Evolutionary conservation across 2,329 filamentous ascomycete species (phyloP), one percentile per base, ranked within the genome.

Genomic region (Fusarium sp.): DNA sequence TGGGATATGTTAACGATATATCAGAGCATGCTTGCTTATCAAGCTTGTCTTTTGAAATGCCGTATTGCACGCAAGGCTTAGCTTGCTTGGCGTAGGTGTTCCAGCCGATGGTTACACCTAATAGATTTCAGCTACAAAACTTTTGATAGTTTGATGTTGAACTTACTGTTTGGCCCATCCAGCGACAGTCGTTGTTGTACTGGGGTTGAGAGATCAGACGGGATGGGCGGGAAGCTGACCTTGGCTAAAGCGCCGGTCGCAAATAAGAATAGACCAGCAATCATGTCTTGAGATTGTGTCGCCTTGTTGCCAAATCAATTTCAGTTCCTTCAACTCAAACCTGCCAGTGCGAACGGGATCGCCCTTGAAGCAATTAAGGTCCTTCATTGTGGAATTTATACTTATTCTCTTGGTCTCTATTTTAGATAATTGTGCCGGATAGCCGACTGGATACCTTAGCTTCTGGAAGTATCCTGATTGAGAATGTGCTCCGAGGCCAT

Each of bases 1-100:
- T 71, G 12, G 68, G 67, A 63, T 71, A 71, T 13, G 68, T 71
- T 32, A 63, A 33, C 2, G 68, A 71, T 10, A 33, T 21, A 18
- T 58, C 50, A 2, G 67, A 71, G 25, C 67, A 71, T 40, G 67
- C 56, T 44, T 71, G 62, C 8, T 71, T 32, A 1, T 67, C 19
- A 5, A 71, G 35, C 2, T 42, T n/a, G 12, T 67, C 40, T 21
- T 44, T 61, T 1, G 61, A 71, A 8, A 40, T 35, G 6, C 68
- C 68, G 21, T 71, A 71, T 16, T 71, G 30, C 2, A 71, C 67
- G 10, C 68, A 71, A 4, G 67, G 35, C 1, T 62, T 71, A 2
- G 12, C 16, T 53, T 71, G 68, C 13, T 71, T 56, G n/a, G 61
- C 62, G 9, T 71, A 71, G 5, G 68, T 71, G 11, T 71, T 71